A percentile compares a stretch with the other conserved stretches of the same genome.
Evolutionary conservation across 83 land plant species (phyloP).

Genomic region (Picea mariana): DNA sequence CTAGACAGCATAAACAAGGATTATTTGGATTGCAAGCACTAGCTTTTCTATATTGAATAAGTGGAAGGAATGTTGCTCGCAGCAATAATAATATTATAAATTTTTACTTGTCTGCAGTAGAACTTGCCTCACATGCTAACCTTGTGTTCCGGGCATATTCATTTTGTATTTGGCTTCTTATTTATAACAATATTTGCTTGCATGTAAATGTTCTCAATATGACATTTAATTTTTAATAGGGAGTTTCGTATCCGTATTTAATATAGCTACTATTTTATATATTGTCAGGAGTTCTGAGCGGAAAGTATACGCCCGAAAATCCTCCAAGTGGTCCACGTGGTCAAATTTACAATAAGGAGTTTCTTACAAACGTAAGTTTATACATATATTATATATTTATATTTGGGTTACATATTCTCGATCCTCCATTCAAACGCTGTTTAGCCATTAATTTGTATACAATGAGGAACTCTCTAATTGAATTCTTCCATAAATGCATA

Average conservation of each 20-base stretch:
- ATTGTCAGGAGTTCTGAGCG: constrained; percentile 74
- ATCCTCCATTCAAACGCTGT: not conserved
- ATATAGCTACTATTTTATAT: not conserved
- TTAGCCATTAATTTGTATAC: not conserved
- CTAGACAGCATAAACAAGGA: not conserved
- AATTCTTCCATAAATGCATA: constrained; percentile 20
- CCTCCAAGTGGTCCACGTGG: constrained; percentile 89
- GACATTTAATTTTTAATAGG: not conserved
- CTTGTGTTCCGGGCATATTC: not conserved
- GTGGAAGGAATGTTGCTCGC: not conserved
- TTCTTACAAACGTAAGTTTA: constrained; percentile 60
- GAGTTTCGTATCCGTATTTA: not conserved
- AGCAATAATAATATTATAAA: not conserved
- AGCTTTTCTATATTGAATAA: not conserved
- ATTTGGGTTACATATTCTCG: not conserved
- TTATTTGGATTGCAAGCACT: not conserved
- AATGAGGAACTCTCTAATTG: not conserved
- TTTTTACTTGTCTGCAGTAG: not conserved
- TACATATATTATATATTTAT: not conserved
- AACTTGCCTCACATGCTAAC: not conserved
- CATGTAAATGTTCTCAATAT: not conserved
- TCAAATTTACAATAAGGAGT: constrained; percentile 76
- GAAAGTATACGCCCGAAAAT: constrained; percentile 88
- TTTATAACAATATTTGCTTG: not conserved
- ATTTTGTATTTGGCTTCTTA: not conserved